Percentiles rank a stretch among this genome's conserved stretches.
Conservation (phyloP, 495 filamentous ascomycete species). For the Haplographium delicatum region DNA sequence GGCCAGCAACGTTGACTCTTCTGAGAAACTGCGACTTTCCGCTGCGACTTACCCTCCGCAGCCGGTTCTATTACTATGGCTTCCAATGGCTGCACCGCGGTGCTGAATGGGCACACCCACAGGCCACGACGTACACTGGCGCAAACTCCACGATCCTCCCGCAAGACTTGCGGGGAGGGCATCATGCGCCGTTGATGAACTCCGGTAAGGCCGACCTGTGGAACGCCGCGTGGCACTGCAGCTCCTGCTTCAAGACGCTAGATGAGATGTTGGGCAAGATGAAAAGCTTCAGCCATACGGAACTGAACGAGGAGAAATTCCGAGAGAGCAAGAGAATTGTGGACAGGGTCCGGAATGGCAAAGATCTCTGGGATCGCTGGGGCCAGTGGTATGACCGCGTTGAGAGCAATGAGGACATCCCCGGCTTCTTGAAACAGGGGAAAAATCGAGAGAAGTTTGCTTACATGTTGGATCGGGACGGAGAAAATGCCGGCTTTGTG, state of each 20-base stretch:
- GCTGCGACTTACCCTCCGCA: constrained; percentile 31
- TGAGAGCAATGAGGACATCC: constrained; percentile 29
- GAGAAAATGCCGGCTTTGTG: constrained; percentile 28
- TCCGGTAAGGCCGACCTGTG: constrained; percentile 16
- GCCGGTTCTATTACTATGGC: constrained; percentile 37
- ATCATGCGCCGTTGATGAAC: constrained; percentile 17
- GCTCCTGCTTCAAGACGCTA: constrained; percentile 34
- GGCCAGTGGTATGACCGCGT: constrained; percentile 29
- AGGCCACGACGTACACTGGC: constrained; percentile 35
- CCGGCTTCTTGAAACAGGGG: constrained; percentile 24
- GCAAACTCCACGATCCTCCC: constrained; percentile 31
- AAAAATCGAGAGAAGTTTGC: constrained; percentile 24
- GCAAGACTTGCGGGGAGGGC: constrained; percentile 30
- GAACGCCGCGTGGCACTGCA: constrained; percentile 40
- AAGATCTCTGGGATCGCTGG: constrained; percentile 33
- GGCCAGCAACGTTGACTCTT: constrained; percentile 29
- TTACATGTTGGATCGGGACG: constrained; percentile 33
- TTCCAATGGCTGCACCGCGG: constrained; percentile 40
- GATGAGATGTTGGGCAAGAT: constrained; percentile 38
- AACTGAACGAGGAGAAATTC: constrained; percentile 31
- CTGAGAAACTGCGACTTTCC: constrained; percentile 38
- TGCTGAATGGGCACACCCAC: constrained; percentile 38
- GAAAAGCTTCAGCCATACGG: constrained; percentile 34
- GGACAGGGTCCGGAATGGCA: constrained; percentile 31
- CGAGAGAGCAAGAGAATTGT: constrained; percentile 29